Base-by-base conservation (phyloP, 163 green algal genomes). In the Smithsoniella earleae region DNA sequence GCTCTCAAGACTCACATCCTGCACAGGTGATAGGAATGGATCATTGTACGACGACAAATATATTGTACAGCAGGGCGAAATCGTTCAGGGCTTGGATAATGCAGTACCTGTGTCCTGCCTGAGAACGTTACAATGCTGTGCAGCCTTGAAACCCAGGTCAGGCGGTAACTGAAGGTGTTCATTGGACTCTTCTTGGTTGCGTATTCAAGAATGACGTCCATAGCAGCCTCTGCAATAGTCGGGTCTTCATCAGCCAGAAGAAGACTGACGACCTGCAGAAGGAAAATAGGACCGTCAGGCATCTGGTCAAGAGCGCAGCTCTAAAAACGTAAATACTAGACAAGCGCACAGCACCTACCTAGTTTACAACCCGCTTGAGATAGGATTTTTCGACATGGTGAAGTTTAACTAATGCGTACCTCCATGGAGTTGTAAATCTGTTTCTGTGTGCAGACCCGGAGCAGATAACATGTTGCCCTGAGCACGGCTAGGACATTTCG, bases 401-500 rank as follows among this genome's bases (percentile, higher is more conserved):
- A n/a, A n/a, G n/a, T n/a, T n/a, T n/a, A n/a, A n/a, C n/a, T n/a
- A n/a, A n/a, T n/a, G n/a, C n/a, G n/a, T n/a, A 69, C 58, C 58
- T 69, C 58, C 58, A 69, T 20, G 18, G 58, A 69, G n/a, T 34
- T 69, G 58, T 69, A 69, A 18, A 69, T 30, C 20, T 69, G 58
- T 33, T 69, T 69, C 27, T 69, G 58, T 36, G 34, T 4, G 25
- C 58, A 69, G n/a, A 40, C 34, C 20, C 58, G 31, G 6, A 69
- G 25, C 31, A 69, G 58, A 22, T n/a, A 25, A 5, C 58, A 69
- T 69, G 58, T 69, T 4, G 58, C 34, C 34, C 25, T 69, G 27
- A 69, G 34, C 18, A 69, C 34, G 6, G 58, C 31, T 16, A 69
- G 34, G 0, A 69, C 25, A 34, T 69, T 69, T 4, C 58, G 58